Evolutionary conservation across 345 rosid species (phyloP).

Genomic region (Corymbia maculata): DNA sequence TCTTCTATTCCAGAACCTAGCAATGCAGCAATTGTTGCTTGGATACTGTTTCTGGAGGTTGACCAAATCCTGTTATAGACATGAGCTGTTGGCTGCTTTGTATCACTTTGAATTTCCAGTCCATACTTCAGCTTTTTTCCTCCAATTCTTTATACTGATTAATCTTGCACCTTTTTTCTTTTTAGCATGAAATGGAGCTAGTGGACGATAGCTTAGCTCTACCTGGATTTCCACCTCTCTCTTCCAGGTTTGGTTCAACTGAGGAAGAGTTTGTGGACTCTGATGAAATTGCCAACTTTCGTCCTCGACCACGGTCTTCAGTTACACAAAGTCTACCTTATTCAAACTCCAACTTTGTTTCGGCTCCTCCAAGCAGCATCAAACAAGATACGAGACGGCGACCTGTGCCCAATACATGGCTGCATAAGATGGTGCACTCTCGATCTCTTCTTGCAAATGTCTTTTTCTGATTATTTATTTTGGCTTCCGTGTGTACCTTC

Average conservation of each 20-base stretch:
- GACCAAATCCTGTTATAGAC: not conserved
- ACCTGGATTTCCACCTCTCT: conserved; percentile 51
- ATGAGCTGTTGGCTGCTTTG: not conserved
- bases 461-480: not conserved
- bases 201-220: conserved; percentile 67
- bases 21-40: not conserved
- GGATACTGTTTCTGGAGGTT: not conserved
- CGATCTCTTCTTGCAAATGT: not conserved
- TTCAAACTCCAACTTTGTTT: conserved; percentile 27
- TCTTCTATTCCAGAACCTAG: not conserved
- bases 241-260: conserved; percentile 72
- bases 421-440: conserved; percentile 58
- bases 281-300: conserved; percentile 61
- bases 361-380: conserved; percentile 35
- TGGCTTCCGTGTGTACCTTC: not conserved
- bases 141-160: not conserved
- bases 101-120: not conserved
- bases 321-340: conserved; percentile 34
- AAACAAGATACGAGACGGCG: conserved; percentile 76
- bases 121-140: not conserved
- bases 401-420: conserved; percentile 59
- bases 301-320: conserved; percentile 37
- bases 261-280: conserved; percentile 87
- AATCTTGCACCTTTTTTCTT: conserved; percentile 1
- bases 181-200: conserved; percentile 81